Conservation (phyloP, 352 stramenopile species). For the Pythium utonaiense region DNA sequence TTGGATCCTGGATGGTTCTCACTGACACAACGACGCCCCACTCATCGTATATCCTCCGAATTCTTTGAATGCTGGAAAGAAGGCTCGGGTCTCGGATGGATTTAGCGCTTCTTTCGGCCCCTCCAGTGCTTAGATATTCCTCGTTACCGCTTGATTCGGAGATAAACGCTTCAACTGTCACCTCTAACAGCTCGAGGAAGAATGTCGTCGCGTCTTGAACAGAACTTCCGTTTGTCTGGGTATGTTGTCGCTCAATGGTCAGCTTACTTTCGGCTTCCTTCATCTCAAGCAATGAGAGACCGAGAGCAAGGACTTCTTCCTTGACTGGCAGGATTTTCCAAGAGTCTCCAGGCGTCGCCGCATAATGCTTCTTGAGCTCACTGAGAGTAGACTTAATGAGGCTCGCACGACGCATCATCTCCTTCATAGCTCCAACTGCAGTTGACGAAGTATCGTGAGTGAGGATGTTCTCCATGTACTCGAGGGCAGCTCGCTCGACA, state of each 20-base stretch:
- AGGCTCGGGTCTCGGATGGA: slow-evolving; percentile 24
- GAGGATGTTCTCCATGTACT: slow-evolving; percentile 66
- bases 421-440: not conserved
- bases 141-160: slow-evolving; percentile 14
- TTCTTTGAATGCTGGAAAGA: slow-evolving; percentile 38
- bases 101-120: slow-evolving; percentile 18
- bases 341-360: slow-evolving; percentile 12
- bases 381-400: slow-evolving; percentile 32
- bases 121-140: not conserved
- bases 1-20: slow-evolving; percentile 38
- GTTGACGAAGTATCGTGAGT: slow-evolving; percentile 17
- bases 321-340: slow-evolving; percentile 35
- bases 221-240: not conserved
- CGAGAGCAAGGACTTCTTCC: slow-evolving; percentile 53
- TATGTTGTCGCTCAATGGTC: not conserved
- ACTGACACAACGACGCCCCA: slow-evolving; percentile 58
- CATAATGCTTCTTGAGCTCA: slow-evolving; percentile 23
- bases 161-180: slow-evolving; percentile 26
- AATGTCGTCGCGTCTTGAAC: slow-evolving; percentile 15
- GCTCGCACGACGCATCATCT: slow-evolving; percentile 24
- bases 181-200: slow-evolving; percentile 40
- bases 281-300: slow-evolving; percentile 40
- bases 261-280: slow-evolving; percentile 28
- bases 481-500: slow-evolving; percentile 45
- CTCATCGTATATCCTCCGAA: slow-evolving; percentile 30